Base-by-base conservation (phyloP, 768 basidiomycete species). In the Scleroderma bovista region DNA sequence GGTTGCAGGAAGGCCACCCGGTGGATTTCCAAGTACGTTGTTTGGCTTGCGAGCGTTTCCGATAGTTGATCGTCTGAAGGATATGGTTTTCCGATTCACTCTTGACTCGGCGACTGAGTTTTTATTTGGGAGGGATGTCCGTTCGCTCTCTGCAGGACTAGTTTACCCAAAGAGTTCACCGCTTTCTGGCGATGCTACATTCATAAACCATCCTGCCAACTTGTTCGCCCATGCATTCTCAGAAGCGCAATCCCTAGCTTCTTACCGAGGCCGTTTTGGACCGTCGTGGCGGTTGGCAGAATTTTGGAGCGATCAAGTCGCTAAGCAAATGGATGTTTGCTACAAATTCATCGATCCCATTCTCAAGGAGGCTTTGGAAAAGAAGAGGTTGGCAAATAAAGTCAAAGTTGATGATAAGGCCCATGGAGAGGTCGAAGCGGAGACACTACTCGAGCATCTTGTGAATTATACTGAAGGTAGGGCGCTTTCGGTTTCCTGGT, bases 41-140 rank as follows among this genome's bases (percentile, higher is more conserved):
- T n/a, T 15, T 15, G 10, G 23, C 8, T 16, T 10, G 7, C 8
- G 8, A 13, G 2, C 19, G n/a, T 24, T 6, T 13, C 5, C 12
- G 10, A 9, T n/a, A 15, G 13, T 22, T 42, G 12, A 42, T 26
- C 13, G 24, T 3, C 15, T 3, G 11, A 24, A 43, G 56, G 76
- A 75, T 42, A 54, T 75, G 46, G 63, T 63, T 2, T 66, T 65
- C 1, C 68, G 75, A 2, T 80, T 79, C 60, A 79, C 80, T 1
- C 61, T 83, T 31, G 81, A 84, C 57, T 78, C 77, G 1, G 78
- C 78, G 0, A 75, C 79, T 0, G 76, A 77, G 22, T 81, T 83
- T 57, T 69, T 81, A 10, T 79, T 80, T 51, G 77, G 79, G 26
- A 59, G 60, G 15, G 59, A 68, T 17, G 73, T 72, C 10, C 26